Conservation (phyloP, 306 rosid genomes). For the Lagenaria siceraria region DNA sequence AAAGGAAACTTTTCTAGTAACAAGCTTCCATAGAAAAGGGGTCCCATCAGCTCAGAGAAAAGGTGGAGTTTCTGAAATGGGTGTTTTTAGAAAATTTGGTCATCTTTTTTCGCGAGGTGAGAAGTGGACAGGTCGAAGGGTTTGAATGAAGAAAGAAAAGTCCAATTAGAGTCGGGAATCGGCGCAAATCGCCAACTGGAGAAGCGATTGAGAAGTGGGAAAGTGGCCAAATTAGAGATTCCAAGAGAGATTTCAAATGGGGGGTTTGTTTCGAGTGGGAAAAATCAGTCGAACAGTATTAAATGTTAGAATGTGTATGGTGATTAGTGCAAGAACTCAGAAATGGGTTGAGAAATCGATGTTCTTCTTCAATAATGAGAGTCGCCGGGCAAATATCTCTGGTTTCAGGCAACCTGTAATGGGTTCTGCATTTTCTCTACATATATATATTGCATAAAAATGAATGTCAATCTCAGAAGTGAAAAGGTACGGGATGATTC, state of each 20-base stretch:
- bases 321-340: not conserved
- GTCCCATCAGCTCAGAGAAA: not conserved
- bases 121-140: not conserved
- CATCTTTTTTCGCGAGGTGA: not conserved
- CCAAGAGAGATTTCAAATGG: no score
- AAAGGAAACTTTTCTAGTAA: not conserved
- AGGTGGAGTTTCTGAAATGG: not conserved
- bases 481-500: not conserved
- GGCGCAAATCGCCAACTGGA: not conserved
- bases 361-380: not conserved
- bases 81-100: no score
- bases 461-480: not conserved
- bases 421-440: not conserved
- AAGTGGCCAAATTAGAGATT: conserved; percentile 1
- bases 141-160: not conserved
- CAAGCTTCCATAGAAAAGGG: not conserved
- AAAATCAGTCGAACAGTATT: not conserved
- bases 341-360: not conserved
- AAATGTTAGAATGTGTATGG: not conserved
- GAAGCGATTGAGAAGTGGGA: not conserved
- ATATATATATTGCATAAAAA: no score
- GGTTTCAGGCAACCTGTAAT: not conserved
- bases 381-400: not conserved
- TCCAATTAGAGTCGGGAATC: not conserved
- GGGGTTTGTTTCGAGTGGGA: no score